These are phyloP conservation scores for Pythium diclinum DNA, from an alignment of 352 stramenopile species.

Conservation along the genomic window DNA sequence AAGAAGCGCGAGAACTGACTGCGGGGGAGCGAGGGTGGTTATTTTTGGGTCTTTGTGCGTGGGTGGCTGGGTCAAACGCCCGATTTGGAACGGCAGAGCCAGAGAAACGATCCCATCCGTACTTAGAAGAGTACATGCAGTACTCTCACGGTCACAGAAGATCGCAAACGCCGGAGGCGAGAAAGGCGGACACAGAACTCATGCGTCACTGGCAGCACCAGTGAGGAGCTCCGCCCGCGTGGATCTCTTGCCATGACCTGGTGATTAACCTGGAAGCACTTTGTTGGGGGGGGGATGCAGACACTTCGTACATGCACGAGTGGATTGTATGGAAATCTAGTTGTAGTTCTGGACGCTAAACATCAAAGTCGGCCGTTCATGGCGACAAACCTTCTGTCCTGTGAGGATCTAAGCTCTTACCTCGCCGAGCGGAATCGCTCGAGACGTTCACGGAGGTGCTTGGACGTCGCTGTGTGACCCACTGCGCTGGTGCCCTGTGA, in stretches of 20 bases:
- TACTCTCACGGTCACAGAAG: not conserved
- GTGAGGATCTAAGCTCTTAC: slow-evolving; percentile 4
- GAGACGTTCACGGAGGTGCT: slow-evolving; percentile 24
- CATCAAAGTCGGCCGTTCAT: not conserved
- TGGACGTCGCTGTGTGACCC: slow-evolving; percentile 10
- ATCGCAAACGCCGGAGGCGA: not conserved
- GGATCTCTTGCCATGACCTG: not conserved
- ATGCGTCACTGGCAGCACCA: not conserved
- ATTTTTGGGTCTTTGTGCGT: not conserved
- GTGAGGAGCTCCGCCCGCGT: not conserved
- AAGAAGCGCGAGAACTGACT: not conserved
- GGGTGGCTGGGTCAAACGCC: not conserved
- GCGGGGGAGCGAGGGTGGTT: not conserved
- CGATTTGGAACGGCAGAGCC: not conserved
- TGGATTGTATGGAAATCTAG: not conserved
- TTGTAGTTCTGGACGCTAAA: not conserved
- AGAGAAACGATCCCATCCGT: not conserved
- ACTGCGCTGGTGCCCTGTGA: not conserved
- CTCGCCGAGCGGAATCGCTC: slow-evolving; percentile 17
- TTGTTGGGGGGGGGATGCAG: too few relatives aligned
- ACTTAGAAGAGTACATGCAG: not conserved
- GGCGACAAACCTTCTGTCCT: not conserved
- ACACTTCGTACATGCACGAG: not conserved
- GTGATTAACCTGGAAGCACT: too few relatives aligned
- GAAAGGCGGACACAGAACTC: not conserved